A percentile compares a stretch with the other conserved stretches of the same genome.
Conservation (phyloP, 192 early-diverging fungal genomes). For the Backusella morwellensis region DNA sequence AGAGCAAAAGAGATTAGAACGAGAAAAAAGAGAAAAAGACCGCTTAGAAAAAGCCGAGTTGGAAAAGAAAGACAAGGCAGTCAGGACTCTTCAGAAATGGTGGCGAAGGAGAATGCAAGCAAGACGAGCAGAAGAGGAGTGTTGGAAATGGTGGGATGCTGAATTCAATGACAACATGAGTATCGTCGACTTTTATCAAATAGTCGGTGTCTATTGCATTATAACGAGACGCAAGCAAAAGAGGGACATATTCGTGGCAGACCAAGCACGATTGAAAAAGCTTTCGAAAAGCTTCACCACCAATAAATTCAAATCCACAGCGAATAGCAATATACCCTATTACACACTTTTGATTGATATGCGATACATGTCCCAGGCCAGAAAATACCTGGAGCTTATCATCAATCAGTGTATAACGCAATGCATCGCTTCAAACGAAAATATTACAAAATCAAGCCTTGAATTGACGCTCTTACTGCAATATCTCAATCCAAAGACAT, state of each 20-base stretch:
- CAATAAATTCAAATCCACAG: not conserved
- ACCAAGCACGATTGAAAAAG: not conserved
- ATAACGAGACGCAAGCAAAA: not conserved
- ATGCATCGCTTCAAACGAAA: not conserved
- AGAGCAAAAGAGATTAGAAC: slow-evolving; percentile 18
- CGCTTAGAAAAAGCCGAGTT: not conserved
- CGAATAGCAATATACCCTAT: not conserved
- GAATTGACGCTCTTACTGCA: slow-evolving; percentile 19
- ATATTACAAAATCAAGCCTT: not conserved
- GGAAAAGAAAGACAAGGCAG: slow-evolving; percentile 7
- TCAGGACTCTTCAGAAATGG: slow-evolving; percentile 7
- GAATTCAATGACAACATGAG: not conserved
- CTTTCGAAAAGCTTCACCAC: not conserved
- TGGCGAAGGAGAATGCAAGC: slow-evolving; percentile 13
- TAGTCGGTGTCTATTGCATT: slow-evolving; percentile 16
- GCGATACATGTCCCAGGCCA: slow-evolving; percentile 7
- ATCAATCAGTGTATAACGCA: slow-evolving; percentile 9
- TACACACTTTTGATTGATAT: slow-evolving; percentile 10
- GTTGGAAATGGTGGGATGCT: slow-evolving; percentile 15
- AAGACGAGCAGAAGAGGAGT: not conserved
- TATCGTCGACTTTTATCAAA: slow-evolving; percentile 4
- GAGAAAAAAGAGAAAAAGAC: slow-evolving; percentile 25
- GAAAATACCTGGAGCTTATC: slow-evolving; percentile 5
- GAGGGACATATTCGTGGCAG: not conserved
- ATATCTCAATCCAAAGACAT: slow-evolving; percentile 26